Base-by-base conservation (phyloP, 169 alveolate species). In the Cyclospora cayetanensis region DNA sequence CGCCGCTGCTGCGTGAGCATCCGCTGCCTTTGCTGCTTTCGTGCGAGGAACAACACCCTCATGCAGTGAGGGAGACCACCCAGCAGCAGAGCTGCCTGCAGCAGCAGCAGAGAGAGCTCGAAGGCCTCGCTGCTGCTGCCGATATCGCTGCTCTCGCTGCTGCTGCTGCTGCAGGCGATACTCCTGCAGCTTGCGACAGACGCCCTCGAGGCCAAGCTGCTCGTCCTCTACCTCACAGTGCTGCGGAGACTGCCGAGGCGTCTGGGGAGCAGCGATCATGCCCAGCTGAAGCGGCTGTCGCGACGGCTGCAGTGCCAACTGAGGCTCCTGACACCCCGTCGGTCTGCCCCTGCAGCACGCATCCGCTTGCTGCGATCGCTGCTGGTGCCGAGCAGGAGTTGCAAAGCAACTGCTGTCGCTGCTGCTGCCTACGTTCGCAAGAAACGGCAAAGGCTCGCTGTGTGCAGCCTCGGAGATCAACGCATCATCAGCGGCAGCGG, bases 281-380 rank as follows among this genome's bases (percentile, higher is more conserved):
- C 41, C 11, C 41, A 9, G 72, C 0, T 15, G 27, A n/a, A 0
- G 35, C 72, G 27, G 72, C 72, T 12, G 72, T 15, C 15, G 85
- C 65, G 42, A 63, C 85, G 29, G 85, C 65, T 74, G 65, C 55
- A 74, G 80, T 50, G 37, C 31, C 80, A 68, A 41, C 80, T 68
- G 80, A 4, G 39, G 39, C 25, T 63, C 76, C 37, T 63, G 76
- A n/a, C 25, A 63, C 4, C 53, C 80, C 20, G 35, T n/a, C n/a
- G n/a, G n/a, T n/a, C n/a, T n/a, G n/a, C n/a, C n/a, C n/a, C n/a
- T n/a, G n/a, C n/a, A n/a, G n/a, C n/a, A n/a, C n/a, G n/a, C n/a
- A n/a, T n/a, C n/a, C n/a, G n/a, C n/a, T 35, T 74, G 65, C 65
- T 74, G 85, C 85, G 37, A 63, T 22, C 42, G 85, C 85, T 41